Conservation (phyloP, 2,329 filamentous ascomycete species). For the Teratosphaeriaceae sp. region DNA sequence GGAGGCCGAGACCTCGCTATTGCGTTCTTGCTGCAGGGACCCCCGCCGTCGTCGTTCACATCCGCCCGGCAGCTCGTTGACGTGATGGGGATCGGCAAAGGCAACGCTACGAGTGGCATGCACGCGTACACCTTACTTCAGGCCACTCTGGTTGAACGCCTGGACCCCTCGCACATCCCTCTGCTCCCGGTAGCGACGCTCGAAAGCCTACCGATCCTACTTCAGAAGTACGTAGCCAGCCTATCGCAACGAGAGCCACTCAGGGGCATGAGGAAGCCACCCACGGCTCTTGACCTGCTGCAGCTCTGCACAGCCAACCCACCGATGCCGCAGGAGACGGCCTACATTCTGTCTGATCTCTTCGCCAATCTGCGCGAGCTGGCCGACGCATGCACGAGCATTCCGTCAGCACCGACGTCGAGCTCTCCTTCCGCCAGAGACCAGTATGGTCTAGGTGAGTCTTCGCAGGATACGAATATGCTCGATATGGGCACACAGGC, state of each 20-base stretch:
- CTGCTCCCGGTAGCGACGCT: conserved; percentile 21
- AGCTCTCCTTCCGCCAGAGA: conserved; percentile 11
- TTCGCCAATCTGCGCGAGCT: conserved; percentile 19
- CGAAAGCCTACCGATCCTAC: conserved; percentile 16
- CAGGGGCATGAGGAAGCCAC: neutral
- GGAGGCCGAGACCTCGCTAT: conserved; percentile 25
- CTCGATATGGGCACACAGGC: neutral
- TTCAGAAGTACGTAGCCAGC: conserved; percentile 15
- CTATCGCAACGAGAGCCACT: conserved; percentile 4
- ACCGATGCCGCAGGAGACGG: conserved; percentile 19
- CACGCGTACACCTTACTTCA: conserved; percentile 23
- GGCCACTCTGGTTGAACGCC: conserved; percentile 15
- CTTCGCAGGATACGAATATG: conserved; percentile 1
- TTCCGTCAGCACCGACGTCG: conserved; percentile 2
- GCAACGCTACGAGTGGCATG: conserved; percentile 8
- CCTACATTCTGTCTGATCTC: conserved; percentile 19
- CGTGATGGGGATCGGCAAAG: neutral
- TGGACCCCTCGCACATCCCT: conserved; percentile 19
- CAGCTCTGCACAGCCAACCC: conserved; percentile 18
- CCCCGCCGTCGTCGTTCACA: conserved; percentile 10
- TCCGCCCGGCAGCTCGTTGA: conserved; percentile 11
- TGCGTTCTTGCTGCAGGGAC: conserved; percentile 24
- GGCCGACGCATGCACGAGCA: conserved; percentile 12
- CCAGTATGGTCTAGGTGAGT: neutral
- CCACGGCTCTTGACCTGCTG: conserved; percentile 18